Base-by-base conservation (phyloP, 352 stramenopile genomes). In the Pseudoperonospora humuli region DNA sequence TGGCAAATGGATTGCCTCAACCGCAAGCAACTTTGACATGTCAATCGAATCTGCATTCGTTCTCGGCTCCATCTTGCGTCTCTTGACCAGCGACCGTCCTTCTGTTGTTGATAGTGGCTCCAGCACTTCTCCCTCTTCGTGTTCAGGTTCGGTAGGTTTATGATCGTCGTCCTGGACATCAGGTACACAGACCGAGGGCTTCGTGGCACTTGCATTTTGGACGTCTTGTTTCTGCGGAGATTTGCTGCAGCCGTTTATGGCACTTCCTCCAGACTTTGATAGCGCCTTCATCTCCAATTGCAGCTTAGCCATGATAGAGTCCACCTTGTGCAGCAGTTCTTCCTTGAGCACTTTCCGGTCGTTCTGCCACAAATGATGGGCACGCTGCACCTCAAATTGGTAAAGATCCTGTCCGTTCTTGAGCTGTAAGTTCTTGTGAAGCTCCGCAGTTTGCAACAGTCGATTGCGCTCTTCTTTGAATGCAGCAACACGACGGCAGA, bases 361-460 rank as follows among this genome's bases (percentile, higher is more conserved):
- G 36, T 84, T 64, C 42, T 81, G 33, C 63, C 69, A 88, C 25
- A 91, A 52, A 46, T 91, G 62, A 20, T 85, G 53, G 0, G 75
- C 76, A 14, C 67, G 65, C 50, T 91, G 76, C 20, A 86, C 62
- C 38, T 88, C 76, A 52, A 86, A 88, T n/a, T 62, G 67, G 45
- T 84, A 81, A 9, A 91, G 60, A 27, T 91, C 75, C 35, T 84
- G 54, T 34, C 67, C 72, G 57, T 91, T 91, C 50, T 86, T 86
- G n/a, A 91, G 58, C 61, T 91, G 79, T 19, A 91, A 51, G 41
- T 81, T 83, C 53, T 86, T 84, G 60, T 91, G 79, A 53, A 81
- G 75, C 52, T 88, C 73, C 2, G 79, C 79, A 0, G 61, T 80
- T 49, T 88, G 70, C 31, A 91, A 57, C 45, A 86, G 42, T 3